Percentiles rank a stretch among this genome's conserved stretches.
phyloP scores from a whole-genome alignment of 2,329 filamentous ascomycete genomes.

The Aspergillus cejpii region DNA sequence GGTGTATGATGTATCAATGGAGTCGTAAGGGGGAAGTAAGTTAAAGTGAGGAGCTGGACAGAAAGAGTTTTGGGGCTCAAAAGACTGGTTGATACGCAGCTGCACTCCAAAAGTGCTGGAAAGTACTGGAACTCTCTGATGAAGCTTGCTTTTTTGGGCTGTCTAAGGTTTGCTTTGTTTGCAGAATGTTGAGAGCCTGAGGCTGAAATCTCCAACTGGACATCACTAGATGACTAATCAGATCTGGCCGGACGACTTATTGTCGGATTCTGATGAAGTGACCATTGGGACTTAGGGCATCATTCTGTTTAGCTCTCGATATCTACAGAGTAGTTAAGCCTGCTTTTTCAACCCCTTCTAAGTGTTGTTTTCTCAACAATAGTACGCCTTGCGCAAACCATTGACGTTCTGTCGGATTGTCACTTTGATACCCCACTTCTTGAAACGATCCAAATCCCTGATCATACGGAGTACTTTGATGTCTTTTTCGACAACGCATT shows the following conservation, averaged over 20 bases:
- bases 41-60: slow-evolving; percentile 1
- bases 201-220: slow-evolving; percentile 10
- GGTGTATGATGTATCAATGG: background rate
- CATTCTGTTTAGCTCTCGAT: background rate
- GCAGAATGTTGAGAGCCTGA: slow-evolving; percentile 18
- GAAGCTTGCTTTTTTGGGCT: no score
- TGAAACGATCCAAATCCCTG: background rate
- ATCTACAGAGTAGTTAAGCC: no score
- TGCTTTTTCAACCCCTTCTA: no score
- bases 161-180: slow-evolving; percentile 32
- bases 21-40: background rate
- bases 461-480: background rate
- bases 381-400: background rate
- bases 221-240: slow-evolving; percentile 15
- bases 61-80: slow-evolving; percentile 6
- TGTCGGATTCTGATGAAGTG: no score
- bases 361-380: background rate
- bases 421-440: background rate
- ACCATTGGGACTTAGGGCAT: no score
- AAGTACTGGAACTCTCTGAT: slow-evolving; percentile 38
- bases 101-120: slow-evolving; percentile 26
- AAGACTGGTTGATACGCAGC: slow-evolving; percentile 11
- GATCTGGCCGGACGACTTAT: background rate
- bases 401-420: background rate
- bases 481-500: background rate